Percentiles rank a stretch among this genome's conserved stretches.
These are phyloP conservation scores for Colletotrichum sojae DNA, from an alignment of 2,329 filamentous ascomycete genomes.

Conservation along the genomic window DNA sequence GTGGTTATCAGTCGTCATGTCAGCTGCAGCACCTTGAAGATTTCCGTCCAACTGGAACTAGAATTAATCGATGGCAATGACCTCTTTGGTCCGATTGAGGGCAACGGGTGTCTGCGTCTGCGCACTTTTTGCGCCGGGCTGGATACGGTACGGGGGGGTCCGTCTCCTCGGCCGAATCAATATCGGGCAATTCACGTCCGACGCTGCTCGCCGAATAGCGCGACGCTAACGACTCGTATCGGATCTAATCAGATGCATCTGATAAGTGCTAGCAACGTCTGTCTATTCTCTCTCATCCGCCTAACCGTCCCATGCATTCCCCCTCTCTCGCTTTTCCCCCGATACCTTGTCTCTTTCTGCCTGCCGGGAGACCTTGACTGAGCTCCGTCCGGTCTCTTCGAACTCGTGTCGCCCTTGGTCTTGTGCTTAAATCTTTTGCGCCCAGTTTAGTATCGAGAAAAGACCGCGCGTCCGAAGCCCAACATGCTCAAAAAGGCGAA, in stretches of 20 bases:
- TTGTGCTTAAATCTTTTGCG: not conserved
- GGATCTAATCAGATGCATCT: conserved; percentile 53
- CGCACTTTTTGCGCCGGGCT: too few relatives aligned
- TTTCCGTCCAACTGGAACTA: too few relatives aligned
- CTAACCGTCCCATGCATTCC: not conserved
- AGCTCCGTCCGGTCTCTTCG: not conserved
- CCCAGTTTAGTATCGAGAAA: not conserved
- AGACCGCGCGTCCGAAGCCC: not conserved
- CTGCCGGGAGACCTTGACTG: not conserved
- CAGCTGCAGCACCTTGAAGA: not conserved
- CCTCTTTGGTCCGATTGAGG: too few relatives aligned
- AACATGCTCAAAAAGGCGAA: conserved; percentile 45
- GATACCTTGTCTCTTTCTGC: not conserved
- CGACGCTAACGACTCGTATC: not conserved
- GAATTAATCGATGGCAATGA: too few relatives aligned
- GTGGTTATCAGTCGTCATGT: not conserved
- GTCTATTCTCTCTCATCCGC: too few relatives aligned
- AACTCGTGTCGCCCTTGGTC: not conserved
- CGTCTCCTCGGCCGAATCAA: conserved; percentile 28
- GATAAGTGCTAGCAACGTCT: conserved; percentile 45
- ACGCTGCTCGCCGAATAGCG: not conserved
- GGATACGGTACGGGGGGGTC: not conserved
- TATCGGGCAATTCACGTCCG: conserved; percentile 23
- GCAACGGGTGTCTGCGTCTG: too few relatives aligned
- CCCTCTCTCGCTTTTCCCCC: not conserved